A percentile compares a stretch with the other conserved stretches of the same genome.
Evolutionary conservation across 2,329 filamentous ascomycete genomes (phyloP).

Genomic region (Diaporthe capsici): DNA sequence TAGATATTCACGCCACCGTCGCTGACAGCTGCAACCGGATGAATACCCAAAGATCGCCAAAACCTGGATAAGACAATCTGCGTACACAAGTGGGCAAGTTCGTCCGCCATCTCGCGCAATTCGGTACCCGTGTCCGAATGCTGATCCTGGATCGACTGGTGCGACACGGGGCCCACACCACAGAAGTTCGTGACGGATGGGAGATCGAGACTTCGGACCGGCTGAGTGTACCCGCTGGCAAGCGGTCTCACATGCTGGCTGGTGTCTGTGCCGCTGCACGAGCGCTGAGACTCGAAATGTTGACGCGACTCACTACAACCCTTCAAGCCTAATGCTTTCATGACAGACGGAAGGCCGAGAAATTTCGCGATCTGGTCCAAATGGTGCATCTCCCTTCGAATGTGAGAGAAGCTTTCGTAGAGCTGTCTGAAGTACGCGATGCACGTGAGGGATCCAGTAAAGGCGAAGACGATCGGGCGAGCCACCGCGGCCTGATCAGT

Average conservation of each 20-base stretch:
- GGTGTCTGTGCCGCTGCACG: no score
- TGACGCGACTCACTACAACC: neutral
- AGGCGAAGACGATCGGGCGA: neutral
- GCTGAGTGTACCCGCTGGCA: no score
- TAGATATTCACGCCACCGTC: conserved; percentile 75
- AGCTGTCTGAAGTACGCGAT: neutral
- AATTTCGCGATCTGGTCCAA: conserved; percentile 67
- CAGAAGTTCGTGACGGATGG: no score
- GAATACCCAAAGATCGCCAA: conserved; percentile 69
- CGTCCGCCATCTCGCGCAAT: conserved; percentile 52
- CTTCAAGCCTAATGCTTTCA: conserved; percentile 54
- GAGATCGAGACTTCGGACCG: no score
- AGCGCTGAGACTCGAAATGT: no score
- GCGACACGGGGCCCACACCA: no score
- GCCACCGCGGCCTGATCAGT: no score
- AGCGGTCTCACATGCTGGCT: no score
- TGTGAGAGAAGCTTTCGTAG: neutral
- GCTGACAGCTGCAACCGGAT: conserved; percentile 61
- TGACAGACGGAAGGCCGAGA: conserved; percentile 68
- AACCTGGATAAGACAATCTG: conserved; percentile 70
- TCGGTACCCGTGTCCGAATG: neutral
- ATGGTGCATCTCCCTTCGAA: conserved; percentile 56
- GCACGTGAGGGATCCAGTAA: neutral
- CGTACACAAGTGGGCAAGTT: conserved; percentile 66
- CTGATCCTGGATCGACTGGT: no score